These are phyloP conservation scores for Coix lacrymajobi DNA, from an alignment of 176 grass and related monocot species.

Conservation along the genomic window DNA sequence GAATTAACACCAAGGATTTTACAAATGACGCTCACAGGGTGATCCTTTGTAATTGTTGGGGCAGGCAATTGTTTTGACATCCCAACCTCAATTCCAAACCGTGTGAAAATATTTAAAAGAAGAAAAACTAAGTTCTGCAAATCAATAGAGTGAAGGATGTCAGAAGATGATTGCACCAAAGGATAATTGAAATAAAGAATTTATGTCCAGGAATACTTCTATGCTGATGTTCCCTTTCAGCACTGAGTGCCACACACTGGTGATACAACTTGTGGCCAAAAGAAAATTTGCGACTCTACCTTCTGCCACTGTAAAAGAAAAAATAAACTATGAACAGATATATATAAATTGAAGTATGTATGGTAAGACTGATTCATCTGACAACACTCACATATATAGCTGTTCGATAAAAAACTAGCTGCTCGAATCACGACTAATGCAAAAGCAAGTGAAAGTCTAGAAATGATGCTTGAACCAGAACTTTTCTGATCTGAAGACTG, in stretches of 20 bases:
- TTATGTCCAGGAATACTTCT: conserved; percentile 37
- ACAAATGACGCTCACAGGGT: conserved; percentile 34
- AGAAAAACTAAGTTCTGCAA: conserved; percentile 72
- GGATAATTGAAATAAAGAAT: conserved; percentile 8
- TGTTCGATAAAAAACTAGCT: conserved; percentile 93
- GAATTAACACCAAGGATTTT: conserved; percentile 31
- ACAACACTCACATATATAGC: conserved; percentile 90
- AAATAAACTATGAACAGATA: conserved; percentile 16
- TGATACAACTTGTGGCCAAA: conserved; percentile 73
- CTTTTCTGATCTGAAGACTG: conserved; percentile 27
- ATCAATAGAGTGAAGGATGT: conserved; percentile 22
- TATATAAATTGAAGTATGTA: not conserved
- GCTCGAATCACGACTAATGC: conserved; percentile 64
- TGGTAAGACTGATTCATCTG: conserved; percentile 30
- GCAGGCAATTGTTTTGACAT: conserved; percentile 76
- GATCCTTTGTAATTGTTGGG: conserved; percentile 49
- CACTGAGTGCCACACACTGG: conserved; percentile 43
- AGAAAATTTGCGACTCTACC: conserved; percentile 89
- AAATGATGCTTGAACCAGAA: conserved; percentile 22
- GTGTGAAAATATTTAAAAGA: conserved; percentile 62
- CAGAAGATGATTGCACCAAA: conserved; percentile 36
- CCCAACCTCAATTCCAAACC: conserved; percentile 71
- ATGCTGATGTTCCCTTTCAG: conserved; percentile 39
- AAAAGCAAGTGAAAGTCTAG: conserved; percentile 50
- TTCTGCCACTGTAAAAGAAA: conserved; percentile 73